These are phyloP conservation scores for Mayamaea pseudoterrestris DNA, from an alignment of 108 stramenopile genomes.

Conservation along the genomic window DNA sequence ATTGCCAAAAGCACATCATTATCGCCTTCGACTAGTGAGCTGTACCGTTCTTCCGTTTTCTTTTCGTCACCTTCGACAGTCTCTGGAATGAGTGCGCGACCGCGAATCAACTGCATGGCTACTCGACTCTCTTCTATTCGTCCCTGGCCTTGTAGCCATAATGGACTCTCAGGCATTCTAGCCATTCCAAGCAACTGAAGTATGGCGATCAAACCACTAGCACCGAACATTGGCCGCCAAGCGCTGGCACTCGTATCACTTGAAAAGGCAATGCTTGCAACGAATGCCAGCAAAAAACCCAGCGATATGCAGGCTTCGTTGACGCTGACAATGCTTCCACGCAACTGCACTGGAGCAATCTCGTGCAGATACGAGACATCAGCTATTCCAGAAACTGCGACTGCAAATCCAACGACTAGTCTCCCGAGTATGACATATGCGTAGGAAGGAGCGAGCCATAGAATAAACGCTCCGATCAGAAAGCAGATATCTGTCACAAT, in stretches of 20 bases:
- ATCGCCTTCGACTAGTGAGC: too few relatives aligned
- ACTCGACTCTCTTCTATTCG: conserved; percentile 13
- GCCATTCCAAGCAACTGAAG: conserved; percentile 60
- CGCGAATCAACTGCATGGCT: conserved; percentile 18
- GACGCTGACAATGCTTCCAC: conserved; percentile 59
- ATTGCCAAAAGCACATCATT: too few relatives aligned
- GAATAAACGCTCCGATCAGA: conserved; percentile 36
- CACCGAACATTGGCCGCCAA: conserved; percentile 52
- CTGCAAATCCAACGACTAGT: conserved; percentile 51
- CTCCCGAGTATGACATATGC: conserved; percentile 32
- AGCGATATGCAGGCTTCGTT: conserved; percentile 68
- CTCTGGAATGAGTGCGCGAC: background rate
- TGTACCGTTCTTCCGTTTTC: too few relatives aligned
- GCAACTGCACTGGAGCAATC: conserved; percentile 40
- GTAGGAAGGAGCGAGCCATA: conserved; percentile 20
- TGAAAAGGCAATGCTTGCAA: conserved; percentile 22
- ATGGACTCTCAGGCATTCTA: conserved; percentile 56
- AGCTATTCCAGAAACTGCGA: conserved; percentile 56
- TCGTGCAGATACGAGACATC: conserved; percentile 65
- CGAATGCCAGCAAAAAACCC: conserved; percentile 58
- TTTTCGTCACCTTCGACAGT: background rate
- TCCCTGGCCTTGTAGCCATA: conserved; percentile 44
- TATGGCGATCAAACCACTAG: conserved; percentile 36
- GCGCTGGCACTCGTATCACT: conserved; percentile 13
- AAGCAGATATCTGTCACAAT: conserved; percentile 51